Evolutionary conservation across 1,139 yeast genomes (phyloP), one percentile per base, ranked within the genome.

Genomic region (Eremothecium sinecaudum): DNA sequence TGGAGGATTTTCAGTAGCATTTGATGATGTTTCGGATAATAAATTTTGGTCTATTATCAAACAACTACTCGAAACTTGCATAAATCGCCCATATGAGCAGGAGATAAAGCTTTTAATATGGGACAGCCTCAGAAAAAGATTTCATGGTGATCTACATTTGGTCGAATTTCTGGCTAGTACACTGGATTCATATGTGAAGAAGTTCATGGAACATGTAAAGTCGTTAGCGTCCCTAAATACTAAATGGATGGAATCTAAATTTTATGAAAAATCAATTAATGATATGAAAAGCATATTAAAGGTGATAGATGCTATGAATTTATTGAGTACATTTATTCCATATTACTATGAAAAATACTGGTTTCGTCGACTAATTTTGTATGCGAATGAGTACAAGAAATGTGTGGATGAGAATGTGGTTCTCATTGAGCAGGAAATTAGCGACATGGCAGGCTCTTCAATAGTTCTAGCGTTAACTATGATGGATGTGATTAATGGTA

Each of bases 141-240:
- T 27, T 17, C 21, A 14, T n/a, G 30, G 30, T 27, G 30, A 27
- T 27, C 21, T 27, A 10, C n/a, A 17, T 4, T 14, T 27, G 30
- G 21, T 27, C 10, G 30, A 27, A 14, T 27, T 27, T 14, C 11
- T 27, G 19, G 30, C 30, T n/a, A 17, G 11, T 5, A 4, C 3
- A 4, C n/a, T 27, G 21, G 30, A 27, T 17, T 10, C 17, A 9
- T 14, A n/a, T 5, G 14, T 27, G 5, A 27, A 27, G 21, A 27
- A 14, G 21, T 27, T 27, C 14, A 27, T 27, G 30, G 30, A 27
- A 7, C 21, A 14, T 15, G 14, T 27, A n/a, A 15, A 14, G 6
- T n/a, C 21, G 5, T 10, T n/a, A 18, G 4, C 14, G 4, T n/a
- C 11, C 4, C 9, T 27, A 5, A 3, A 19, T 10, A 14, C 19